These are phyloP conservation scores for Speleostelium caveatum DNA, from an alignment of 78 protist genomes.

Conservation along the genomic window DNA sequence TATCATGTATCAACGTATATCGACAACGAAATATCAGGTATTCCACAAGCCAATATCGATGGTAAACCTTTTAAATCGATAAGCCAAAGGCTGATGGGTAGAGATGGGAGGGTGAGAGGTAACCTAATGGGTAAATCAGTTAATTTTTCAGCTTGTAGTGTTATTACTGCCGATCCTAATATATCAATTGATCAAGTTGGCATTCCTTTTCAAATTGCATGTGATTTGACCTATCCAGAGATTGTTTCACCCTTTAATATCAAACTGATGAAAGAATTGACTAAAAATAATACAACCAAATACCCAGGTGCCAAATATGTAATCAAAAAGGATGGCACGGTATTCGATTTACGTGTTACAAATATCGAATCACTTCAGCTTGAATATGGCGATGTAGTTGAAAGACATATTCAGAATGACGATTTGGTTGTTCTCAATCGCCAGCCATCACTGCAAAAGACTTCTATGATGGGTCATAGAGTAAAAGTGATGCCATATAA, in stretches of 20 bases:
- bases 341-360: slow-evolving; percentile 60
- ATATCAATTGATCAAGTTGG: slow-evolving; percentile 95
- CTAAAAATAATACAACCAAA: slow-evolving; percentile 83
- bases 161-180: slow-evolving; percentile 99
- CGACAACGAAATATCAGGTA: slow-evolving; percentile 87
- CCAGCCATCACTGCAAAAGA: slow-evolving; percentile 99
- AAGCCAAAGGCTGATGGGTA: slow-evolving; percentile 99
- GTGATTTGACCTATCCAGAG: slow-evolving; percentile 98
- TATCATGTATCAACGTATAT: slow-evolving; percentile 79
- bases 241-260: slow-evolving; percentile 88
- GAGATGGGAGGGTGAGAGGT: slow-evolving; percentile 98
- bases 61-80: slow-evolving; percentile 93
- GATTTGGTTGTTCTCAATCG: slow-evolving; percentile 99
- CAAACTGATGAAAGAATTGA: slow-evolving; percentile 48
- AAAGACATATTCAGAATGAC: slow-evolving; percentile 96
- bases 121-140: slow-evolving; percentile 99
- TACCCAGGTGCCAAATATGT: slow-evolving; percentile 96
- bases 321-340: slow-evolving; percentile 56
- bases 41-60: slow-evolving; percentile 70
- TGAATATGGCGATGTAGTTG: slow-evolving; percentile 94
- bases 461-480: slow-evolving; percentile 97
- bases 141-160: slow-evolving; percentile 98
- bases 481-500: slow-evolving; percentile 93
- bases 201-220: slow-evolving; percentile 95
- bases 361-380: slow-evolving; percentile 80